A percentile compares a stretch with the other conserved stretches of the same genome.
Conservation (phyloP, 2,329 filamentous ascomycete genomes). For the Tolypocladium pustulatum region DNA sequence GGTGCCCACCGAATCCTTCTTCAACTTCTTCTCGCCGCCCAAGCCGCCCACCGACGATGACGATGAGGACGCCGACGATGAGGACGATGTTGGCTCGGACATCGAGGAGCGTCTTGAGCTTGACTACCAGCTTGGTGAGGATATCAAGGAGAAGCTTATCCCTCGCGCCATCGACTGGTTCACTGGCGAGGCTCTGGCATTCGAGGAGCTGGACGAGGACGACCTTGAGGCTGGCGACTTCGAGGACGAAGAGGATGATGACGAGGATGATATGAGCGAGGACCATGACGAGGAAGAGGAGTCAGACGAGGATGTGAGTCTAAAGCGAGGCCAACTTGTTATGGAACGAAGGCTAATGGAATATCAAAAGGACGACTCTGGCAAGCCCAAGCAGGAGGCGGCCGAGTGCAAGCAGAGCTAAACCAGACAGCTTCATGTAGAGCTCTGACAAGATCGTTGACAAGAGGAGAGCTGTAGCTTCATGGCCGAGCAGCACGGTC, state of each 20-base stretch:
- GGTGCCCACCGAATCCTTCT: conserved; percentile 95
- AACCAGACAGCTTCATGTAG: not conserved
- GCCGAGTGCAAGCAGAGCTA: conserved; percentile 96
- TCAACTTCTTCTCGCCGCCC: conserved; percentile 97
- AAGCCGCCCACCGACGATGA: conserved; percentile 67
- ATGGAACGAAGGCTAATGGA: not conserved
- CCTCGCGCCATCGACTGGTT: conserved; percentile 99
- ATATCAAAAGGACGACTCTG: conserved; percentile 59
- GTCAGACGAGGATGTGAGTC: conserved; percentile 64
- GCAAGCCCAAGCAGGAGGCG: conserved; percentile 87
- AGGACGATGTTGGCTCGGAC: conserved; percentile 72
- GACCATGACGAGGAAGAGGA: conserved; percentile 76
- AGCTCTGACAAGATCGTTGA: not conserved
- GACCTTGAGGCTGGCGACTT: conserved; percentile 54
- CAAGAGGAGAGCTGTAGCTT: not conserved
- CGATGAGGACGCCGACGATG: conserved; percentile 49
- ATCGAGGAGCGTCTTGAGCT: conserved; percentile 97
- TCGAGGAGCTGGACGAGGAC: conserved; percentile 71
- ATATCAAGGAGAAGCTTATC: conserved; percentile 99
- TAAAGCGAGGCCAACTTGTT: too few relatives aligned
- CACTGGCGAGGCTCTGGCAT: conserved; percentile 93
- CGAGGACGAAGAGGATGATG: conserved; percentile 87
- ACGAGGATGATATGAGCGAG: conserved; percentile 76
- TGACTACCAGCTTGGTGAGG: conserved; percentile 96
- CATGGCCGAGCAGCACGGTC: not conserved